Evolutionary conservation across 306 rosid species (phyloP), one percentile per base, ranked within the genome.

Genomic region (Sicyos baderoa): DNA sequence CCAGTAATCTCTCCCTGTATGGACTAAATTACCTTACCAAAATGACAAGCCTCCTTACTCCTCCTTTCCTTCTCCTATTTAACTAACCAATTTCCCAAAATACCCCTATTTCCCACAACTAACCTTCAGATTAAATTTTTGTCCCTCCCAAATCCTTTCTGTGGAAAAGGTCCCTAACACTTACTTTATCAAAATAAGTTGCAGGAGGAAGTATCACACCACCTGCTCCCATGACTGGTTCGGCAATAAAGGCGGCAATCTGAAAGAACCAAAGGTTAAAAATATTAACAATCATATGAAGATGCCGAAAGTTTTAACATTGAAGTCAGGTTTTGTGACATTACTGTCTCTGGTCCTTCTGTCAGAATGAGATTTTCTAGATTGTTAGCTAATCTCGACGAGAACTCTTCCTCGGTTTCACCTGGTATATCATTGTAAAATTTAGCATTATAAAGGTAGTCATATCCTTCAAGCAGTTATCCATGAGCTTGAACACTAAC

Each of bases 241-340:
- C 99, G 6, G 97, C 99, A 21, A 93, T 93, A 77, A 93, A 93
- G 32, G 99, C 99, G 56, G 99, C 97, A 79, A 93, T 90, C 99
- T 93, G 82, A 74, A 75, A 68, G n/a, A 18, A 45, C 3, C 14
- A 42, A 5, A 54, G n/a, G 53, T 7, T 48, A 13, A 61, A 45
- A 35, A 17, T 27, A 73, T 23, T 44, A 70, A 64, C n/a, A 69
- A 69, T 54, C 16, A 5, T 68, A 7, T 22, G 40, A 21, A 49
- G 54, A 65, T 23, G 61, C 51, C 72, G 56, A 83, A 77, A 37
- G 9, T 32, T 64, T 61, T 64, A 19, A 48, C 35, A 69, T 70
- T 79, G 32, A 60, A 21, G 71, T 40, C 16, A 54, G 27, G 9
- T 68, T 51, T 51, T 17, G 71, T 74, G 73, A 52, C 53, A 74